phyloP scores from a whole-genome alignment of 257 asterid genomes.

The Solanum chiquidenum region DNA sequence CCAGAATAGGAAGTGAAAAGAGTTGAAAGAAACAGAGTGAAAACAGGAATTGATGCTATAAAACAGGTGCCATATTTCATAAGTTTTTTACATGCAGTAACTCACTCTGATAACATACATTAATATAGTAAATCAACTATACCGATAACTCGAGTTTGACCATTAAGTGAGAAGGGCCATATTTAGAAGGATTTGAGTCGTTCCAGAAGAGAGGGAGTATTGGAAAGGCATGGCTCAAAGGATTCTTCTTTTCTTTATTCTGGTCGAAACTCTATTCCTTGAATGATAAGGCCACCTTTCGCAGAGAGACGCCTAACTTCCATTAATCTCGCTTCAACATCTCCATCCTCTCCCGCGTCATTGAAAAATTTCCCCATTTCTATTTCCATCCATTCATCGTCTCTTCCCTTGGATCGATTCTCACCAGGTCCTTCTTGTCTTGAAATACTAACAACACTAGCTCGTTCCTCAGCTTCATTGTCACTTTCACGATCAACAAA shows the following conservation, averaged over 20 bases:
- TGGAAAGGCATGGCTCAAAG: not conserved
- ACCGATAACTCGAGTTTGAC: not conserved
- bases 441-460: not conserved
- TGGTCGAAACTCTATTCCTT: not conserved
- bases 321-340: constrained; percentile 26
- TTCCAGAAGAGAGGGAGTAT: not conserved
- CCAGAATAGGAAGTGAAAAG: not conserved
- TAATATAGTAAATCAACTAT: not conserved
- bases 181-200: not conserved
- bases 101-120: not conserved
- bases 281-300: not conserved
- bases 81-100: not conserved
- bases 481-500: not conserved
- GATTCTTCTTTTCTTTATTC: not conserved
- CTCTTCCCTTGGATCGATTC: constrained; percentile 22
- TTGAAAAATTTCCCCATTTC: constrained; percentile 37
- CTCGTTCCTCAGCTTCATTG: constrained; percentile 1
- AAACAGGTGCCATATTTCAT: not conserved
- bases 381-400: constrained; percentile 59
- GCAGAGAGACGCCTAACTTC: not conserved
- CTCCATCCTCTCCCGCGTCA: not conserved
- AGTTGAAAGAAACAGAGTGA: not conserved
- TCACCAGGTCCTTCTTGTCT: constrained; percentile 19
- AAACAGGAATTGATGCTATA: not conserved
- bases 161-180: not conserved